Base-by-base conservation (phyloP, 2,329 filamentous ascomycete genomes). In the Hortaea werneckii region DNA sequence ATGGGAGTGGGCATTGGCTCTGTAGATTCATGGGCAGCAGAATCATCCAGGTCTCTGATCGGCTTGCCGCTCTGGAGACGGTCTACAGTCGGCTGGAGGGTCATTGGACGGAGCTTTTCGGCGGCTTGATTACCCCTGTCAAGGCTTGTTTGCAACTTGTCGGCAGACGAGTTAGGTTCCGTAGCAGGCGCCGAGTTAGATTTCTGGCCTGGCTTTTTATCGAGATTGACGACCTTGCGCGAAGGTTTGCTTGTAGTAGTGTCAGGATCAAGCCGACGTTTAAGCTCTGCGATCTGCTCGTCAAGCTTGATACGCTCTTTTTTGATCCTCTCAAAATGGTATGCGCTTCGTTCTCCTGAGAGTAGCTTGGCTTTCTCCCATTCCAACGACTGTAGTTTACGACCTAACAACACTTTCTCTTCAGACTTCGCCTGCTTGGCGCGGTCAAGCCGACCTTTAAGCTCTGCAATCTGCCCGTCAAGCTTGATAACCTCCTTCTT, bases 1-100 rank as follows among this genome's bases (percentile, higher is more conserved):
- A 35, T 35, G 32, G 32, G 32, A 9, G 45, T 11, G 8, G 8
- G 28, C 8, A 39, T 8, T 42, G 46, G 48, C 40, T 61, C 59
- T 6, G 58, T 61, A 4, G 58, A 59, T 43, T 62, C 58, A 41
- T 61, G 57, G 4, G 59, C 58, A 10, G 58, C 57, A 13, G 57
- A 54, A 40, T 63, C 58, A 41, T 63, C 58, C 8, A 49, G 49
- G 26, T 62, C 59, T 5, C 41, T 46, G 11, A 51, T 28, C 4
- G 45, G 39, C 39, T 54, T 59, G 10, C 9, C 8, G 7, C 49
- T 40, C 37, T 55, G 54, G 56, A 63, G 58, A n/a, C 59, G 55
- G 26, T 58, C 52, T 10, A 61, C 28, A 11, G 58, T 51, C 12
- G 57, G 48, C 43, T 58, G 55, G 32, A 58, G 32, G 1, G 41